phyloP scores from a whole-genome alignment of 179 eudicot species.

The Amaranthus tricolor region DNA sequence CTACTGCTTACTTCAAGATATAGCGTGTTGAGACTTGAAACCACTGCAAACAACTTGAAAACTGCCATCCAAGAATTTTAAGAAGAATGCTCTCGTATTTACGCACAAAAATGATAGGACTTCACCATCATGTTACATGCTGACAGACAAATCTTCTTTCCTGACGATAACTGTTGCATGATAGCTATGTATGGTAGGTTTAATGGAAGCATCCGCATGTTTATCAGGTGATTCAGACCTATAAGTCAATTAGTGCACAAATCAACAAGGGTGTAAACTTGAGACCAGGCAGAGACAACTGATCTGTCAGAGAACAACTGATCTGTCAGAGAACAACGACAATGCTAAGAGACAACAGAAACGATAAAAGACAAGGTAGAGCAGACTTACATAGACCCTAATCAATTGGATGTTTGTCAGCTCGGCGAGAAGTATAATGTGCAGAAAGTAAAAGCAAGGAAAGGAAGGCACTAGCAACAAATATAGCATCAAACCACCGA shows the following conservation, averaged over 20 bases:
- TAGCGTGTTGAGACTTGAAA: not conserved
- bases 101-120: not conserved
- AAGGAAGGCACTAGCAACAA: constrained; percentile 94
- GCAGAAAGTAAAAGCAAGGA: constrained; percentile 94
- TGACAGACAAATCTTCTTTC: not conserved
- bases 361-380: not conserved
- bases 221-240: not conserved
- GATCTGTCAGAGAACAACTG: not conserved
- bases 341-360: too few relatives aligned
- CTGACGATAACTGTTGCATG: not conserved
- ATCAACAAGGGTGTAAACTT: not conserved
- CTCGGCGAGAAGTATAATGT: constrained; percentile 90
- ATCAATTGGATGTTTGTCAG: constrained; percentile 95
- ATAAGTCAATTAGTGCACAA: not conserved
- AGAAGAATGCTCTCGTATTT: not conserved
- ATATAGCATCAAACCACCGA: constrained; percentile 99
- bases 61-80: not conserved
- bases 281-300: not conserved
- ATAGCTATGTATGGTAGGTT: not conserved
- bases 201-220: not conserved
- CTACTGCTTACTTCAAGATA: not conserved
- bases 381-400: constrained; percentile 22
- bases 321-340: not conserved
- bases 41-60: not conserved
- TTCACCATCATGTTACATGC: not conserved